Base-by-base conservation (phyloP, 805 yeast species). In the Millerozyma miso region DNA sequence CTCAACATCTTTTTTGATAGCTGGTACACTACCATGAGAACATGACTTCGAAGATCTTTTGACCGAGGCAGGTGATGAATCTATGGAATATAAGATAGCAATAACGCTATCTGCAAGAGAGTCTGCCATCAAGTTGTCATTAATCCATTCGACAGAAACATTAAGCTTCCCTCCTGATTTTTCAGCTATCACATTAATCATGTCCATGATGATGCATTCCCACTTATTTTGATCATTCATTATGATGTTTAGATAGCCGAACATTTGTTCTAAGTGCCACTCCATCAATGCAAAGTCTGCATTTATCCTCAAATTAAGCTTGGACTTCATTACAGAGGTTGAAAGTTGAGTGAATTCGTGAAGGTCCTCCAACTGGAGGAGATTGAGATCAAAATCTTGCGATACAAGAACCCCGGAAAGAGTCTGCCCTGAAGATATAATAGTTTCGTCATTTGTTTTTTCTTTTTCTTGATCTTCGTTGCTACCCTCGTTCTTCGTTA, bases 241-340 rank as follows among this genome's bases (percentile, higher is more conserved):
- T 3, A 80, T 43, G 2, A 87, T 76, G 36, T 83, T 81, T 3
- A 89, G 77, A 55, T 74, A 78, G 1, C 97, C 98, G 73, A 91
- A 93, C 99, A 93, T 93, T 59, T 90, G 98, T 45, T 83, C 79
- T 44, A 93, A 74, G 58, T 93, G 98, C 89, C 95, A 93, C 46
- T 78, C 76, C 46, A 93, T 79, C 44, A 93, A 71, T 37, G 86
- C 85, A 29, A 86, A 77, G 35, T 85, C 86, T 3, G 97, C 95
- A 57, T 83, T 81, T 38, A 93, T 85, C 41, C 78, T 77, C 16
- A 93, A 67, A 5, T 81, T 74, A 59, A 91, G 97, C 50, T 85
- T 76, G 50, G 95, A 96, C 56, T 81, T 82, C 26, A 93, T 81
- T 10, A 85, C 74, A 0, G 96, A 86, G 0, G 97, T 85, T 0